Evolutionary conservation across 257 asterid genomes (phyloP), one percentile per base, ranked within the genome.

Genomic region (Solanum raphanifolium): DNA sequence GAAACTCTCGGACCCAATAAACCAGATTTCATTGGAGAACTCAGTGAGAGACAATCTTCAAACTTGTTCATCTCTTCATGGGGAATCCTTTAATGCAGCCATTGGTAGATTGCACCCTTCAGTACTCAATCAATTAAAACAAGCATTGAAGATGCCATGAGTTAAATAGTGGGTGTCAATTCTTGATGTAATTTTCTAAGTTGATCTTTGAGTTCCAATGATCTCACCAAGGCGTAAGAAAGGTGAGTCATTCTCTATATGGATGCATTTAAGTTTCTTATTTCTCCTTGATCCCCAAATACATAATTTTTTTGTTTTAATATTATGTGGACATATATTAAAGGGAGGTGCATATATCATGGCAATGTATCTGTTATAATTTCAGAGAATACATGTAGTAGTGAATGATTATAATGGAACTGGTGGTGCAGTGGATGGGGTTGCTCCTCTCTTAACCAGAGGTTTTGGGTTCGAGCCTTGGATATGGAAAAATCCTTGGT

Each of bases 51-150:
- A 94, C 87, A 97, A 95, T 90, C 99, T 97, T 88, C 98, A 93
- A 88, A 94, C 96, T 18, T 96, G 99, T 90, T 93, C 98, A 87
- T 90, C 95, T 84, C 93, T 96, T 90, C 98, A 96, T 69, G 99
- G 98, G 86, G 99, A 96, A 86, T 88, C 93, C 82, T 97, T 95
- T 74, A 93, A 95, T 88, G 87, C 97, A 79, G 94, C 98, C 87
- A 95, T 97, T 88, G 93, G 94, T 60, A 93, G 91, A 90, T 93
- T 97, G 93, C 98, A 97, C 89, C 99, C 99, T 62, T 91, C 98
- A 39, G 94, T 94, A 52, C 88, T 97, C 55, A 87, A 94, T 65
- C 98, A 97, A 90, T 88, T 97, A 90, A 96, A 97, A 90, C 96
- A 87, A 86, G 99, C 99, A 86, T 76, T 97, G 87, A 92, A 95